A percentile compares a stretch with the other conserved stretches of the same genome.
These are phyloP conservation scores for Boletus barrowsii DNA, from an alignment of 768 basidiomycete genomes.

Conservation along the genomic window DNA sequence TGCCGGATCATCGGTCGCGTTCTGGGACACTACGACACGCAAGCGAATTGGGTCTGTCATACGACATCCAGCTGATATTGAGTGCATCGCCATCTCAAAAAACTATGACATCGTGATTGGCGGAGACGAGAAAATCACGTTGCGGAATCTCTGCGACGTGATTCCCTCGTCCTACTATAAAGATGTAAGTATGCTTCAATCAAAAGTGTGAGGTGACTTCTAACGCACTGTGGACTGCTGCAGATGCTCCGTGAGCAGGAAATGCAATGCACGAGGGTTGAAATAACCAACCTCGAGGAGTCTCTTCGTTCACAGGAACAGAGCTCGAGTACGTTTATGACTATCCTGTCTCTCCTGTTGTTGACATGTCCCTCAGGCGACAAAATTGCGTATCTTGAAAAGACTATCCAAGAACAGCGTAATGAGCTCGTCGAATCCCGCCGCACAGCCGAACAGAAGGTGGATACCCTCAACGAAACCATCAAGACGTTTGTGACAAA, in stretches of 20 bases:
- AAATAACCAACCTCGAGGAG: background rate
- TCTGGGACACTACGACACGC: constrained; percentile 7
- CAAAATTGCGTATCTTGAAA: background rate
- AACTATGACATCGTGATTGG: background rate
- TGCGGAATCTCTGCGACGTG: background rate
- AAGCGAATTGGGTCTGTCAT: constrained; percentile 1
- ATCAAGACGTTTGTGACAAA: background rate
- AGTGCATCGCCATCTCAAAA: constrained; percentile 1
- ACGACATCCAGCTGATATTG: background rate
- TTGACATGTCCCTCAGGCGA: background rate
- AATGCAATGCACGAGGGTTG: background rate
- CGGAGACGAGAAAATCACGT: background rate
- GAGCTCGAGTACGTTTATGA: background rate
- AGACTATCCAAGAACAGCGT: background rate
- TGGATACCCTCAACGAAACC: background rate
- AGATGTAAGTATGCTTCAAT: background rate
- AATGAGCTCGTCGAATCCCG: background rate
- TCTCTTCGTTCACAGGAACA: background rate
- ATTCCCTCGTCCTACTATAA: constrained; percentile 1
- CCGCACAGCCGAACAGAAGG: background rate
- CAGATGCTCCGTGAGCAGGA: background rate
- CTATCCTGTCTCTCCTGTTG: background rate
- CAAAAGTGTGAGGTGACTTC: background rate
- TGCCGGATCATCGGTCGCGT: background rate
- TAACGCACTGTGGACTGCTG: background rate